These are phyloP conservation scores for Omphalotus guepiniiformis DNA, from an alignment of 768 basidiomycete genomes.

Conservation along the genomic window DNA sequence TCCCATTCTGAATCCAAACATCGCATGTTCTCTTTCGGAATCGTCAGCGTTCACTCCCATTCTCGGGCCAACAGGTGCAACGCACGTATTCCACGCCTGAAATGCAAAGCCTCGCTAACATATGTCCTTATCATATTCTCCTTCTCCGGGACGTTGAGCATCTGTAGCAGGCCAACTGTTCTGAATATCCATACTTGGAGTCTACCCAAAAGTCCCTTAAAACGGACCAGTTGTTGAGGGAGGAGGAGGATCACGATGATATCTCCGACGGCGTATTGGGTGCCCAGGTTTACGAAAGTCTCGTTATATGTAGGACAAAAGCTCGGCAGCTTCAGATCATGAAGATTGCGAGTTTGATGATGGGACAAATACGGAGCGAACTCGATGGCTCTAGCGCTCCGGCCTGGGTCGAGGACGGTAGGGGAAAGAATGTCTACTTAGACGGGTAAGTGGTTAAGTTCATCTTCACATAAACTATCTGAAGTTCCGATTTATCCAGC, in stretches of 20 bases:
- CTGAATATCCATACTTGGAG: constrained; percentile 2
- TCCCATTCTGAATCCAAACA: constrained; percentile 23
- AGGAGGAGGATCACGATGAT: background rate
- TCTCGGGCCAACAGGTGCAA: background rate
- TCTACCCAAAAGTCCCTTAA: background rate
- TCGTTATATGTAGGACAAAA: background rate
- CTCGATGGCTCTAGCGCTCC: too few species aligned
- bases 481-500: too few species aligned
- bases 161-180: background rate
- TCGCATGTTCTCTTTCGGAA: constrained; percentile 19
- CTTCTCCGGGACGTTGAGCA: background rate
- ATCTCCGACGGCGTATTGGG: background rate
- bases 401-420: too few species aligned
- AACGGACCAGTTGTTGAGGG: background rate
- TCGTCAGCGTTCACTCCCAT: background rate
- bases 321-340: background rate
- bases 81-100: constrained; percentile 3
- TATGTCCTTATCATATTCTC: constrained; percentile 1
- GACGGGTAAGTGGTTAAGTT: too few species aligned
- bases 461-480: too few species aligned
- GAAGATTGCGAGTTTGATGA: background rate
- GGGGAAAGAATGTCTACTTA: too few species aligned
- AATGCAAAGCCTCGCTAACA: constrained; percentile 2
- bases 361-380: background rate
- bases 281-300: background rate